A percentile compares a stretch with the other conserved stretches of the same genome.
Conservation (phyloP, 768 basidiomycete species). For the Podaxis mareebaensis region DNA sequence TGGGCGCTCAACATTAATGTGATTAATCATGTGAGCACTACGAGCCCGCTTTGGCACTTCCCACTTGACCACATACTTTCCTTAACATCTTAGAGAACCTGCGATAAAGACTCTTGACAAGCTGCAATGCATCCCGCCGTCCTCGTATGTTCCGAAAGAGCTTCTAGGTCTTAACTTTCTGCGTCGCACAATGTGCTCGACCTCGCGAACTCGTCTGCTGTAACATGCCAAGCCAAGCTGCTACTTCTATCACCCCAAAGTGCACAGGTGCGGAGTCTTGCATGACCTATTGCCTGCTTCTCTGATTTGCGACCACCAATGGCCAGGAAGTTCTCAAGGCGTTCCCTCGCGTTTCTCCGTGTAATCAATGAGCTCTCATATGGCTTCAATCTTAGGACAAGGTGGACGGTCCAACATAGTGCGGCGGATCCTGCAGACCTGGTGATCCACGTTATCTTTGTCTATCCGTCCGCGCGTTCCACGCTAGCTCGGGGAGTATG, state of each 20-base stretch:
- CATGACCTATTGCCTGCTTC: neutral
- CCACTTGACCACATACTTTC: too few species aligned
- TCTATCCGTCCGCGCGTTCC: neutral
- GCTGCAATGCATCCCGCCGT: too few species aligned
- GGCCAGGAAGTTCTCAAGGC: neutral
- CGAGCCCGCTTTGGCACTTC: too few species aligned
- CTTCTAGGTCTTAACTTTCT: too few species aligned
- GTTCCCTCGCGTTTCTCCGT: neutral
- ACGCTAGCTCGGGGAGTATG: neutral
- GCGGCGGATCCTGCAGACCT: neutral
- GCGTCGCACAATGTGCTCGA: too few species aligned
- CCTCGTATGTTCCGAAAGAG: too few species aligned
- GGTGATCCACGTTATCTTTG: neutral
- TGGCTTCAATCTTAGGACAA: neutral
- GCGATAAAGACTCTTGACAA: too few species aligned
- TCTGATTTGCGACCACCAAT: neutral
- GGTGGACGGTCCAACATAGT: neutral
- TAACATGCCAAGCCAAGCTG: neutral
- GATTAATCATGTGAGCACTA: too few species aligned
- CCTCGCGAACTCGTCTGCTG: too few species aligned
- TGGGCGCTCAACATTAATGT: too few species aligned
- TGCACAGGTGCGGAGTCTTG: neutral
- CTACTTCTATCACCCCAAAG: neutral
- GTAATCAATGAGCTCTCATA: neutral
- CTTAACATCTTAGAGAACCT: too few species aligned